phyloP scores from a whole-genome alignment of 2,329 filamentous ascomycete species.

The Endoconidiophora laricicola region DNA sequence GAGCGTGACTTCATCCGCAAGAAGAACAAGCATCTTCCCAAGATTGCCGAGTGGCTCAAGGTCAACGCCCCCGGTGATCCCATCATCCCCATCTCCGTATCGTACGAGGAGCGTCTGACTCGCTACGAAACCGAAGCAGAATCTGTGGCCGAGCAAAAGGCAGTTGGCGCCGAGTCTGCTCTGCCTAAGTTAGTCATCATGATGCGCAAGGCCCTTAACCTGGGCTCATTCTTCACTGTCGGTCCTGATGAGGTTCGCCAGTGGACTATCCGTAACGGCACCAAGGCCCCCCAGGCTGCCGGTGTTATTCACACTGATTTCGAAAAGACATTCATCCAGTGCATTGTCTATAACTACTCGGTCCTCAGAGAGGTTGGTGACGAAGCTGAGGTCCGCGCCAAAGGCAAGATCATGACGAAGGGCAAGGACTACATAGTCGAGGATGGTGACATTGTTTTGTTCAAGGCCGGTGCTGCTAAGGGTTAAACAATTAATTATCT shows the following conservation, averaged over 20 bases:
- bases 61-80: conserved; percentile 73
- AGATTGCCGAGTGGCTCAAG: conserved; percentile 92
- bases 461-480: conserved; percentile 81
- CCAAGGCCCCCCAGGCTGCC: conserved; percentile 92
- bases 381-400: conserved; percentile 74
- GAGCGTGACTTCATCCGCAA: conserved; percentile 95
- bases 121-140: conserved; percentile 62
- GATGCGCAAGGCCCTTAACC: conserved; percentile 82
- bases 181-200: conserved; percentile 81
- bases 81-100: conserved; percentile 83
- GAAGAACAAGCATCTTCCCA: conserved; percentile 97
- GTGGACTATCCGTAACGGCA: conserved; percentile 93
- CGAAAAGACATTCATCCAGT: conserved; percentile 99
- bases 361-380: conserved; percentile 73
- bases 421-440: conserved; percentile 91
- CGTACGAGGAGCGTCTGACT: conserved; percentile 81
- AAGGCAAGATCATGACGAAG: conserved; percentile 96
- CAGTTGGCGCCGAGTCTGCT: conserved; percentile 67
- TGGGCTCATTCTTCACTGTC: conserved; percentile 94
- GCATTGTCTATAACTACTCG: conserved; percentile 78
- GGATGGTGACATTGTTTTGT: conserved; percentile 67
- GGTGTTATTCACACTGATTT: conserved; percentile 98
- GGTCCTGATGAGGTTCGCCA: conserved; percentile 92
- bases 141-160: conserved; percentile 75
- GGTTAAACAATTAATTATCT: conserved; percentile 24